phyloP scores from a whole-genome alignment of 2,329 filamentous ascomycete species.

The Neofusicoccum parvum region DNA sequence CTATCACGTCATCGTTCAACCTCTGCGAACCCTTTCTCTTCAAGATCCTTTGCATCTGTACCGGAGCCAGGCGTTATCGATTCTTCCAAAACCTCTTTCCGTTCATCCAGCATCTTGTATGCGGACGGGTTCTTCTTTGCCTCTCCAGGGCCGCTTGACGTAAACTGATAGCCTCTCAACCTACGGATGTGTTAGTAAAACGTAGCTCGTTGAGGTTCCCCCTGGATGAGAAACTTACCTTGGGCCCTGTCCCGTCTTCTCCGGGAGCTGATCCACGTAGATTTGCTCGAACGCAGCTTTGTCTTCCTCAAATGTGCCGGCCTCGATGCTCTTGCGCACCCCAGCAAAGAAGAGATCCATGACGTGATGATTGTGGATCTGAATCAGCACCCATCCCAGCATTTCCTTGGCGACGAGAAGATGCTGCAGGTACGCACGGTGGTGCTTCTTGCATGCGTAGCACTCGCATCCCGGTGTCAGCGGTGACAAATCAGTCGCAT shows the following conservation, averaged over 20 bases:
- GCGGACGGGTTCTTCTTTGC: conserved; percentile 22
- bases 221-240: not conserved
- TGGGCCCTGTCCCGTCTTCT: conserved; percentile 75
- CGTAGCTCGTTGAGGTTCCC: no score
- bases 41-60: conserved; percentile 24
- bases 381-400: conserved; percentile 90
- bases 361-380: conserved; percentile 84
- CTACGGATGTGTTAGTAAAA: not conserved
- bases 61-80: conserved; percentile 3
- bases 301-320: conserved; percentile 58
- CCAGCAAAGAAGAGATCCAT: conserved; percentile 72
- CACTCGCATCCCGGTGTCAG: conserved; percentile 69
- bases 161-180: conserved; percentile 23
- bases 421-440: conserved; percentile 85
- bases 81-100: conserved; percentile 13
- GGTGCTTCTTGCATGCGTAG: conserved; percentile 81
- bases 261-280: conserved; percentile 74
- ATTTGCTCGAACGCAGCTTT: conserved; percentile 60
- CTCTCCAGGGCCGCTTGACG: conserved; percentile 20
- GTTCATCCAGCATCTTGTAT: conserved; percentile 22
- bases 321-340: conserved; percentile 66
- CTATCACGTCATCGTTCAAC: no score
- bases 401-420: conserved; percentile 90
- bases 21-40: conserved; percentile 20
- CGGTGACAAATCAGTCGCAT: conserved; percentile 65